A percentile compares a stretch with the other conserved stretches of the same genome.
phyloP scores from a whole-genome alignment of 1,139 yeast species.

The Yamadazyma triangularis region DNA sequence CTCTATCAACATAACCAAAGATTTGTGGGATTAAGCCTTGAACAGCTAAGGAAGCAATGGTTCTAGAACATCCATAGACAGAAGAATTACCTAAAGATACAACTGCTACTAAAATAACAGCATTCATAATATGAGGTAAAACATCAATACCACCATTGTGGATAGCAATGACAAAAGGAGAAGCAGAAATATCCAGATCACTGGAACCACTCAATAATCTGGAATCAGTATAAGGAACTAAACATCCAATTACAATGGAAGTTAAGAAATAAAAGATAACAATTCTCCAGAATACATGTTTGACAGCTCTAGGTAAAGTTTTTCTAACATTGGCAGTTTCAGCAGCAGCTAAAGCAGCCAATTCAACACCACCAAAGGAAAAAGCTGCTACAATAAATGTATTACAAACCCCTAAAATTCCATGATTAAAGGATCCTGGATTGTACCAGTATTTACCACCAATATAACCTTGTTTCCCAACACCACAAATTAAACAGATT shows the following conservation, averaged over 20 bases:
- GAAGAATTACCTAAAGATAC: conserved; percentile 54
- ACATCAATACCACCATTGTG: conserved; percentile 34
- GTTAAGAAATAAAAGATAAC: conserved; percentile 52
- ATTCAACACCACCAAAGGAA: conserved; percentile 57
- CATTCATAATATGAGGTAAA: conserved; percentile 50
- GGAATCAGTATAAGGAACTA: conserved; percentile 38
- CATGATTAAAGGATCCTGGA: conserved; percentile 48
- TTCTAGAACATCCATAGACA: conserved; percentile 52
- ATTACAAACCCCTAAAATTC: conserved; percentile 78
- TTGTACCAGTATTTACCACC: conserved; percentile 39
- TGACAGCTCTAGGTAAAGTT: conserved; percentile 69
- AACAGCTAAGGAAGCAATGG: conserved; percentile 50
- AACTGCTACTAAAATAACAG: conserved; percentile 47
- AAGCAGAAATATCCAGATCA: conserved; percentile 28
- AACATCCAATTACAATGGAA: conserved; percentile 43
- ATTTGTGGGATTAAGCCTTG: conserved; percentile 41
- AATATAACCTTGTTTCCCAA: conserved; percentile 36
- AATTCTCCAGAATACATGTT: conserved; percentile 72
- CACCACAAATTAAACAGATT: conserved; percentile 35
- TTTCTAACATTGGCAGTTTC: conserved; percentile 71
- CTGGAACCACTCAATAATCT: conserved; percentile 30
- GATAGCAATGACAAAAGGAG: conserved; percentile 42
- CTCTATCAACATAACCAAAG: conserved; percentile 51
- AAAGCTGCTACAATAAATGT: conserved; percentile 85
- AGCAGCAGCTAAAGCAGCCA: conserved; percentile 79